These are phyloP conservation scores for Phytophthora vignae DNA, from an alignment of 352 stramenopile species.

Conservation along the genomic window DNA sequence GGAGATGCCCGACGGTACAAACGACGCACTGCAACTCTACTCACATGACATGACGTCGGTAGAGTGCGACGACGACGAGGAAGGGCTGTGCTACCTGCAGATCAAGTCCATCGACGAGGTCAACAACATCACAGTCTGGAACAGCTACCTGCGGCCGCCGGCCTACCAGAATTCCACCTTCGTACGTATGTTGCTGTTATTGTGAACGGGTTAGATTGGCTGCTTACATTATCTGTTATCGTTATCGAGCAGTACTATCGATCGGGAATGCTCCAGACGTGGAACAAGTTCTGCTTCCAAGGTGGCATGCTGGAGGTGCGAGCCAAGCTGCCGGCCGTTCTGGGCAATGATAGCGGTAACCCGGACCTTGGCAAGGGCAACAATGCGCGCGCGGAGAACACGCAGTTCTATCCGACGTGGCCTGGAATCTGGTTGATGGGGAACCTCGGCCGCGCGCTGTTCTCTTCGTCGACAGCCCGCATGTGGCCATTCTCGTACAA, in stretches of 20 bases:
- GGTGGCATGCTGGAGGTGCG: constrained; percentile 93
- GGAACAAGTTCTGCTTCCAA: constrained; percentile 96
- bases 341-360: constrained; percentile 68
- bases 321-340: constrained; percentile 89
- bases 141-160: constrained; percentile 67
- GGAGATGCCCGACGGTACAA: constrained; percentile 77
- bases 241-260: constrained; percentile 59
- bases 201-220: background rate
- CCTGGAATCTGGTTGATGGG: constrained; percentile 96
- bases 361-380: constrained; percentile 78
- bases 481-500: constrained; percentile 97
- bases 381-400: constrained; percentile 49
- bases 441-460: constrained; percentile 95
- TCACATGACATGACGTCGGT: constrained; percentile 73
- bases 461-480: constrained; percentile 92
- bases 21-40: constrained; percentile 69
- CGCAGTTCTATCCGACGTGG: constrained; percentile 85
- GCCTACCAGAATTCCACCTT: constrained; percentile 60
- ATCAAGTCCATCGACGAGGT: constrained; percentile 66
- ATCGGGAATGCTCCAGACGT: constrained; percentile 91
- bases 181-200: constrained; percentile 29
- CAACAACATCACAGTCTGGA: constrained; percentile 73
- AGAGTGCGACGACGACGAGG: constrained; percentile 51
- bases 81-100: constrained; percentile 60
- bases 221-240: constrained; percentile 1